These are phyloP conservation scores for Heritiera littoralis DNA, from an alignment of 345 rosid genomes.

Conservation along the genomic window DNA sequence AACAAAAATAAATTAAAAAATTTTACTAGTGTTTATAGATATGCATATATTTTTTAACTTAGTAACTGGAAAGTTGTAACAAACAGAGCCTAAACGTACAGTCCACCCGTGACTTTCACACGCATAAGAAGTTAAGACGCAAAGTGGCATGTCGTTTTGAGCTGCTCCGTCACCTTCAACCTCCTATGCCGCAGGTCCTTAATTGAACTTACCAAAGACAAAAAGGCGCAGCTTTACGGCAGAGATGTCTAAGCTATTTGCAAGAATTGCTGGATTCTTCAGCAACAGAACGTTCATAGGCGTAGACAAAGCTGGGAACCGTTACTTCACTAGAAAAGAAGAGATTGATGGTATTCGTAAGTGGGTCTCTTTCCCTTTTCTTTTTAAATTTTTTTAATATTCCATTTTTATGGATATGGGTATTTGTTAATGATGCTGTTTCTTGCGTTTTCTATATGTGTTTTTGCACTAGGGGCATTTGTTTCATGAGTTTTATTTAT, in stretches of 20 bases:
- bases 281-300: constrained; percentile 53
- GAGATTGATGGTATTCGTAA: constrained; percentile 82
- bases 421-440: not conserved
- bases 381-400: too few species aligned
- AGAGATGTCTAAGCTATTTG: constrained; percentile 73
- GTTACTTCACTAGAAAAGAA: constrained; percentile 73
- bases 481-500: not conserved
- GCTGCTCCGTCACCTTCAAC: not conserved
- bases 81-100: not conserved
- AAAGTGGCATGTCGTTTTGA: constrained; percentile 7
- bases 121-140: not conserved
- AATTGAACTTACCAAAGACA: not conserved
- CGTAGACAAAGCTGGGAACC: constrained; percentile 73
- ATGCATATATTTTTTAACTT: not conserved
- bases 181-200: not conserved
- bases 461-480: not conserved
- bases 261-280: constrained; percentile 69
- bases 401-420: not conserved
- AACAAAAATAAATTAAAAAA: too few species aligned
- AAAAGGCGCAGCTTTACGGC: constrained; percentile 25
- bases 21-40: not conserved
- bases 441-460: not conserved
- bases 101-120: not conserved
- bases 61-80: not conserved
- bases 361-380: constrained; percentile 31